Conservation (phyloP, 2,329 filamentous ascomycete species). For the Trichoderma koningii region DNA sequence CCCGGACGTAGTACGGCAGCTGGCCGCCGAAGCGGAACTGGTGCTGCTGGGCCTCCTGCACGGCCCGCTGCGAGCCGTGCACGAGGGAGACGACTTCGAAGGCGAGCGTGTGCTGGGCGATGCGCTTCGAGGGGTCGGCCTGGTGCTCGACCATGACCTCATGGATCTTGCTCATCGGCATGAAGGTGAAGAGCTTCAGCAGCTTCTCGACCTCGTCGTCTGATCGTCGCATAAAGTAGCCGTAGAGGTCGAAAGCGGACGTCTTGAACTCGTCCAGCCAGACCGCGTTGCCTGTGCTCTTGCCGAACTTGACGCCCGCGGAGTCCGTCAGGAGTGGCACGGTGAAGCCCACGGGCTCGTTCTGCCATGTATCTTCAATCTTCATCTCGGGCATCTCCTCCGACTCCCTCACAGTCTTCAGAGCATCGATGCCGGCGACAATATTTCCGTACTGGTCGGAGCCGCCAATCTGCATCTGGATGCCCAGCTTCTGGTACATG, state of each 20-base stretch:
- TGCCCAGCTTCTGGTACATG: conserved; percentile 66
- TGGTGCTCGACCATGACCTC: conserved; percentile 68
- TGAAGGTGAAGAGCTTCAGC: conserved; percentile 87
- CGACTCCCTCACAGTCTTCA: conserved; percentile 70
- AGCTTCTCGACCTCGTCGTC: conserved; percentile 81
- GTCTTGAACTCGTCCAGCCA: conserved; percentile 89
- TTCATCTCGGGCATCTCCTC: conserved; percentile 50
- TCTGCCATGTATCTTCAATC: conserved; percentile 46
- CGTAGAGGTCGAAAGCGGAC: conserved; percentile 80
- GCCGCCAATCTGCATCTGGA: conserved; percentile 89
- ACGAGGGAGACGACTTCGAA: conserved; percentile 78
- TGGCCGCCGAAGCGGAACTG: conserved; percentile 49
- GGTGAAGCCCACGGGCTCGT: conserved; percentile 80
- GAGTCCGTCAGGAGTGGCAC: conserved; percentile 86
- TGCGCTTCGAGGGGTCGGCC: conserved; percentile 67
- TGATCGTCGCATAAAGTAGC: conserved; percentile 82
- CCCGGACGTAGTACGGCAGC: conserved; percentile 37
- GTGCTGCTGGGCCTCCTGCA: conserved; percentile 61
- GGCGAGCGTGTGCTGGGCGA: conserved; percentile 82
- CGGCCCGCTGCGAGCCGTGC: conserved; percentile 68
- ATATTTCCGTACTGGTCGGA: conserved; percentile 98
- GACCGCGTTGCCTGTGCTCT: conserved; percentile 88
- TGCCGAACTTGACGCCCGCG: conserved; percentile 88
- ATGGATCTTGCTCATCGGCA: conserved; percentile 70
- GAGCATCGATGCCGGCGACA: conserved; percentile 79